phyloP scores from a whole-genome alignment of 2,329 filamentous ascomycete genomes.

The Diplodia corticola region DNA sequence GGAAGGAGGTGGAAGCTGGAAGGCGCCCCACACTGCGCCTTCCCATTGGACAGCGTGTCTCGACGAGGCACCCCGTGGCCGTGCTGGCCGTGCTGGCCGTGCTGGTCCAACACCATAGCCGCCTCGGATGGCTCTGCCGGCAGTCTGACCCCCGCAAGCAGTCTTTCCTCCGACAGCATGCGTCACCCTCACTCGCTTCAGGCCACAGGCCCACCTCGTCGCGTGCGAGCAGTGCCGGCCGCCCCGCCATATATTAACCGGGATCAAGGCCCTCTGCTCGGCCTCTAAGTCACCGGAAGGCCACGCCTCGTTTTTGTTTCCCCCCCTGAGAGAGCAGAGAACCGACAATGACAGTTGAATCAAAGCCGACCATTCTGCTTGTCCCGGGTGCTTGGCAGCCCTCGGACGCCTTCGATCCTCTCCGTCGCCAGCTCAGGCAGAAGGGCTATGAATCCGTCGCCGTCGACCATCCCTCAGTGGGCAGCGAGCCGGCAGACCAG shows the following conservation, averaged over 20 bases:
- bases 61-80: too few species aligned
- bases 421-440: background rate
- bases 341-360: background rate
- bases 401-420: conserved; percentile 6
- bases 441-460: conserved; percentile 14
- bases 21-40: background rate
- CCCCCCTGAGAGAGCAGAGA: background rate
- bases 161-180: background rate
- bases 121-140: background rate
- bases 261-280: background rate
- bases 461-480: conserved; percentile 19
- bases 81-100: too few species aligned
- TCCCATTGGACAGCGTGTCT: background rate
- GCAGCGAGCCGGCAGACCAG: conserved; percentile 2
- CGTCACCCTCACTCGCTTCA: background rate
- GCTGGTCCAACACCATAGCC: too few species aligned
- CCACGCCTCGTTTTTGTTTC: background rate
- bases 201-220: background rate
- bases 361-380: conserved; percentile 5
- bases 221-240: background rate
- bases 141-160: background rate
- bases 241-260: background rate
- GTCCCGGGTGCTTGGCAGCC: conserved; percentile 19
- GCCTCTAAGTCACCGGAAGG: too few species aligned
- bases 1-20: background rate